Evolutionary conservation across 257 asterid species (phyloP).

Genomic region (Craterostigma plantagineum): DNA sequence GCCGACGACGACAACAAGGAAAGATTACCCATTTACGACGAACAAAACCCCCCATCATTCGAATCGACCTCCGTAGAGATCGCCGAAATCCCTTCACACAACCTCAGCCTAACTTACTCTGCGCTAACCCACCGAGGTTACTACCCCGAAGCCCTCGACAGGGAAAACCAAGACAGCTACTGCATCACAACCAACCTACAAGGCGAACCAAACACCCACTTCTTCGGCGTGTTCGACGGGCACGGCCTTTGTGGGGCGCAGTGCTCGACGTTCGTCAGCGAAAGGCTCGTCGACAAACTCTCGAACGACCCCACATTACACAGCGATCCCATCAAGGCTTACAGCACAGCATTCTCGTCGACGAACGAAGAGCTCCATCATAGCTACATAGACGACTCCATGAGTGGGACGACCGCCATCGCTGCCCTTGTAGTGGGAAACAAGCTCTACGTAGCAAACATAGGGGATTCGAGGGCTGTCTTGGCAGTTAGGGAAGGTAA

Average conservation of each 20-base stretch:
- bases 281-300: constrained; percentile 68
- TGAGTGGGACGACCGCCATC: constrained; percentile 95
- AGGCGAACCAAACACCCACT: constrained; percentile 44
- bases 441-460: constrained; percentile 60
- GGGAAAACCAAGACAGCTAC: constrained; percentile 89
- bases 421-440: constrained; percentile 65
- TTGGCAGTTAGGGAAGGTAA: constrained; percentile 61
- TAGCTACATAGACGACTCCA: constrained; percentile 58
- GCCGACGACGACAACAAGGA: constrained; percentile 23
- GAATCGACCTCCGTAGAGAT: constrained; percentile 64
- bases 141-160: constrained; percentile 94
- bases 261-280: constrained; percentile 77
- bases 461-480: constrained; percentile 93
- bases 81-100: constrained; percentile 54
- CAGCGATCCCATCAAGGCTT: constrained; percentile 64
- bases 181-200: constrained; percentile 87
- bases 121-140: constrained; percentile 84
- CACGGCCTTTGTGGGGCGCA: constrained; percentile 90
- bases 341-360: constrained; percentile 50
- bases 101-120: constrained; percentile 56
- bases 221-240: constrained; percentile 95
- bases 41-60: constrained; percentile 40
- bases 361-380: constrained; percentile 67
- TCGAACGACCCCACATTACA: constrained; percentile 46
- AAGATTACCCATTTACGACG: constrained; percentile 13